phyloP scores from a whole-genome alignment of 768 basidiomycete species.

The Rhodotorula sphaerocarpa region DNA sequence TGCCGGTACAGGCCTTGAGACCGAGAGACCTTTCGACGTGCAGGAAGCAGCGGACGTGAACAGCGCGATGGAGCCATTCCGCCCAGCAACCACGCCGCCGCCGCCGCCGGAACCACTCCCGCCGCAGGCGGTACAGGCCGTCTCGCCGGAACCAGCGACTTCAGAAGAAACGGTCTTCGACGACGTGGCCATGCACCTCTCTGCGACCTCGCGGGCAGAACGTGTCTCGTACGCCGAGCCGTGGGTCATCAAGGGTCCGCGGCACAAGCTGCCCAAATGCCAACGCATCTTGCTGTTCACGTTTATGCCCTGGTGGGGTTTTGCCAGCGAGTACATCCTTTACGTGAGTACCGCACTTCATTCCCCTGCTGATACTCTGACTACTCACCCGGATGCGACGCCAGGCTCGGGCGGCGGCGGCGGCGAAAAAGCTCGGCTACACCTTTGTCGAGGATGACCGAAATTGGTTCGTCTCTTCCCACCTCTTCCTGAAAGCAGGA shows the following conservation, averaged over 20 bases:
- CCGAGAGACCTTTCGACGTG: too few species aligned
- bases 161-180: too few species aligned
- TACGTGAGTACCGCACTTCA: background rate
- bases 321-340: conserved; percentile 30
- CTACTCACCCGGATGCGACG: rapidly evolving
- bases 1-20: too few species aligned
- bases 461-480: conserved; percentile 8
- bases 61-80: too few species aligned
- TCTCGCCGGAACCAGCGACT: too few species aligned
- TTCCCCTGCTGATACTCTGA: too few species aligned
- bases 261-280: conserved; percentile 2
- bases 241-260: conserved; percentile 3
- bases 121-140: too few species aligned
- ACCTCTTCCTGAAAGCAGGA: background rate
- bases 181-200: background rate
- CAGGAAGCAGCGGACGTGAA: too few species aligned
- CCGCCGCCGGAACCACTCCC: too few species aligned
- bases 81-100: too few species aligned
- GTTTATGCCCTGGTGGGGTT: conserved; percentile 31
- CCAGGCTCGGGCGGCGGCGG: conserved; percentile 12
- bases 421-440: conserved; percentile 19
- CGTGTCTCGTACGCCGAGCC: background rate
- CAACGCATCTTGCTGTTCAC: conserved; percentile 18
- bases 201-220: background rate
- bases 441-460: conserved; percentile 22